phyloP scores from a whole-genome alignment of 352 stramenopile genomes.

The Elongisporangium prolatum region DNA sequence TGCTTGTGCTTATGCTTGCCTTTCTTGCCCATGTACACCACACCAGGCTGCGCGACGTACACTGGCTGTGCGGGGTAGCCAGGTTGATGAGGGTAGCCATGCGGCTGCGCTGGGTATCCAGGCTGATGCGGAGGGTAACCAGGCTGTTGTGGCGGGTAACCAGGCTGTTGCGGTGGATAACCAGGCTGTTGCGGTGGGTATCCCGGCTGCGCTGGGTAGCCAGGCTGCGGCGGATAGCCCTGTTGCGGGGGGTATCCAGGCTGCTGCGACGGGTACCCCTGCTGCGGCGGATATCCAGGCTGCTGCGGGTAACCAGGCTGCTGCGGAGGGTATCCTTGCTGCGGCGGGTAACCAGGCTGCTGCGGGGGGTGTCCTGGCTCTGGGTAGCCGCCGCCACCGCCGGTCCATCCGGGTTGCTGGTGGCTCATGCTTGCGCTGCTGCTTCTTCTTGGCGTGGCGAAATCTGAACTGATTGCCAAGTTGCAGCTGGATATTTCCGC shows the following conservation, averaged over 20 bases:
- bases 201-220: constrained; percentile 27
- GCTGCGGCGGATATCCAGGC: constrained; percentile 25
- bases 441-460: neutral
- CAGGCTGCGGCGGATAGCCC: constrained; percentile 25
- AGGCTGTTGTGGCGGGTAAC: constrained; percentile 15
- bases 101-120: neutral
- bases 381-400: constrained; percentile 6
- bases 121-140: constrained; percentile 19
- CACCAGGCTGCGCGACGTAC: constrained; percentile 31
- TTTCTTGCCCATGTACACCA: constrained; percentile 30
- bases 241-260: constrained; percentile 27
- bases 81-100: constrained; percentile 1
- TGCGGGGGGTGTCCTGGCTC: constrained; percentile 24
- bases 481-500: neutral
- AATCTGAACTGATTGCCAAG: neutral
- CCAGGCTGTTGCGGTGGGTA: constrained; percentile 23
- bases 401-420: constrained; percentile 10
- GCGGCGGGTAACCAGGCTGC: constrained; percentile 21
- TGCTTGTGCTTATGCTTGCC: constrained; percentile 24
- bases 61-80: constrained; percentile 18
- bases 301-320: constrained; percentile 23
- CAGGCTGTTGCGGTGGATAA: constrained; percentile 14
- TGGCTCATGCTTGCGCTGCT: constrained; percentile 1
- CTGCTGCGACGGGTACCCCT: constrained; percentile 25
- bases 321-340: constrained; percentile 25